Evolutionary conservation across 1,284 basidiomycete genomes (phyloP).

Genomic region (Singerocomus inundabilis): DNA sequence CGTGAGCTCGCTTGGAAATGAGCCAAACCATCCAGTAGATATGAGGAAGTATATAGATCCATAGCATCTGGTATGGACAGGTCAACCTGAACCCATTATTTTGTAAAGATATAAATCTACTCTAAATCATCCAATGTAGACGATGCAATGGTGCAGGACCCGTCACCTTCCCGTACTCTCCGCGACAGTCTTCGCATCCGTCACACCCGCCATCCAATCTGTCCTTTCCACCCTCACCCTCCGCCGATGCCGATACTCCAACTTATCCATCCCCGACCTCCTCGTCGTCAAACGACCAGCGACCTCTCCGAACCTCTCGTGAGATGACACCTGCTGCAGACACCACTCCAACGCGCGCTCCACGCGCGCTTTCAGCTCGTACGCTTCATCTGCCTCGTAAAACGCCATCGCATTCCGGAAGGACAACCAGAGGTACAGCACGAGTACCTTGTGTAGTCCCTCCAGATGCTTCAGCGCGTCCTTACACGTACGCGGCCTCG

Average conservation of each 20-base stretch:
- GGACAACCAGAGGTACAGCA: slow-evolving; percentile 86
- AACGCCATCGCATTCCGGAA: slow-evolving; percentile 80
- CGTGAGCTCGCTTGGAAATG: no score
- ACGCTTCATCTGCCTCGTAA: slow-evolving; percentile 52
- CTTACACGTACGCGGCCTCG: slow-evolving; percentile 13
- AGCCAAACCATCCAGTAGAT: no score
- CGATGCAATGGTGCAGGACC: no score
- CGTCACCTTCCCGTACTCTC: slow-evolving; percentile 7
- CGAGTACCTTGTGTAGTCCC: slow-evolving; percentile 77
- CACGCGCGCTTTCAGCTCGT: slow-evolving; percentile 58
- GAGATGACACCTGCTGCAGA: slow-evolving; percentile 43
- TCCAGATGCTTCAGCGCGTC: slow-evolving; percentile 59
- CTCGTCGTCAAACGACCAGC: background rate
- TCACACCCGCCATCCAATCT: slow-evolving; percentile 22
- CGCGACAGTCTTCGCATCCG: slow-evolving; percentile 20
- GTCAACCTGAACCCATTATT: no score
- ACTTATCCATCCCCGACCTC: slow-evolving; percentile 7
- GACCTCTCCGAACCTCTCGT: background rate
- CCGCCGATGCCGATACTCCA: slow-evolving; percentile 22
- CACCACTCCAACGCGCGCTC: slow-evolving; percentile 73
- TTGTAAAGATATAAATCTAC: no score
- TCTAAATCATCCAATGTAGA: no score
- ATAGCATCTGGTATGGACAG: no score
- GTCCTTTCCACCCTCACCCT: slow-evolving; percentile 5
- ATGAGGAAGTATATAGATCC: no score